Evolutionary conservation across 805 yeast genomes (phyloP).

Genomic region (Lachancea kluyveri): DNA sequence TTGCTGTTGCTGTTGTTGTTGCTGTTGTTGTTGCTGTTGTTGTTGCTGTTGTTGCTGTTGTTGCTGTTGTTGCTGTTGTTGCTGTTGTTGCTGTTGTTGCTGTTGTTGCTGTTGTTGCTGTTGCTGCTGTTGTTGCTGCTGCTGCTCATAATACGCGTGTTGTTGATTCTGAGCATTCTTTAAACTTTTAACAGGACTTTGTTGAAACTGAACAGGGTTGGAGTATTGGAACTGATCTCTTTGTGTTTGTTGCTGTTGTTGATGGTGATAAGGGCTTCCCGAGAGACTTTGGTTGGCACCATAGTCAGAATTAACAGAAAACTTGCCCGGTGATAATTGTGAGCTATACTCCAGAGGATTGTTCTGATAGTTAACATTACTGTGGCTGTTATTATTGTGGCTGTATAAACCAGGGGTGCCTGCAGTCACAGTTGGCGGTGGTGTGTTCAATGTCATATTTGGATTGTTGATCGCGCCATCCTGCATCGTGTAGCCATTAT

Average conservation of each 20-base stretch:
- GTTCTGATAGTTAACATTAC: conserved; percentile 12
- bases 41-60: conserved; percentile 21
- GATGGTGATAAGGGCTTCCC: conserved; percentile 19
- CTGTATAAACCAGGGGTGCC: conserved; percentile 20
- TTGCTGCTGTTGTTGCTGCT: conserved; percentile 31
- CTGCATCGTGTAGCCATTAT: conserved; percentile 12
- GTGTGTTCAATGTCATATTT: conserved; percentile 13
- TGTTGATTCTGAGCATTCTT: conserved; percentile 17
- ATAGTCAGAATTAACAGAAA: conserved; percentile 24
- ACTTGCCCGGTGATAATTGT: conserved; percentile 26
- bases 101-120: conserved; percentile 31
- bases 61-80: conserved; percentile 21
- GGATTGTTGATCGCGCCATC: conserved; percentile 12
- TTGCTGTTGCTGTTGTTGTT: conserved; percentile 9
- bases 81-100: conserved; percentile 29
- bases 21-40: conserved; percentile 19
- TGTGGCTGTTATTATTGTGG: conserved; percentile 26
- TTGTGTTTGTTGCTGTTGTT: conserved; percentile 23
- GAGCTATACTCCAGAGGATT: too few species aligned
- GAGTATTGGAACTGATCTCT: too few species aligned
- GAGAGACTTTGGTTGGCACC: conserved; percentile 15
- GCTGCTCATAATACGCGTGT: conserved; percentile 17
- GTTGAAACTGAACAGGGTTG: conserved; percentile 11
- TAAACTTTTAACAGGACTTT: conserved; percentile 22
- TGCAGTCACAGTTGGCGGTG: conserved; percentile 22